Conservation (phyloP, 176 grass and related monocot species). For the Aegilops bicornis region DNA sequence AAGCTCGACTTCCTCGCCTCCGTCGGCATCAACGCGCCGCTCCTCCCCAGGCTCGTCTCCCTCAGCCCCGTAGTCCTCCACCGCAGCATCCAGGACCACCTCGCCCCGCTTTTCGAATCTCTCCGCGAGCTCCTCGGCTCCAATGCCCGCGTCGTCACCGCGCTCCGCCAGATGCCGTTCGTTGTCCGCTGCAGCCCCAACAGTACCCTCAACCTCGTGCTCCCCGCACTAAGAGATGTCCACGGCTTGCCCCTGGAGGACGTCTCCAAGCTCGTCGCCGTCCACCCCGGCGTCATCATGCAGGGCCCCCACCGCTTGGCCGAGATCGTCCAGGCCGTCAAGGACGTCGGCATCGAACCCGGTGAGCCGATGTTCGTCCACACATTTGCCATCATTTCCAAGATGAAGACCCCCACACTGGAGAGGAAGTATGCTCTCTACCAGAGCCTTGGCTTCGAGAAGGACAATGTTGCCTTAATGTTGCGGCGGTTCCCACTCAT, state of each 20-base stretch:
- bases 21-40: slow-evolving; percentile 27
- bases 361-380: background rate
- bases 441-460: slow-evolving; percentile 18
- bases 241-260: slow-evolving; percentile 11
- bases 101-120: slow-evolving; percentile 27
- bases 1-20: slow-evolving; percentile 43
- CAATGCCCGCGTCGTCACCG: slow-evolving; percentile 17
- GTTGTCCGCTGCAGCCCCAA: slow-evolving; percentile 1
- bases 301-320: background rate
- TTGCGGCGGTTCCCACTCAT: background rate
- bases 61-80: slow-evolving; percentile 20
- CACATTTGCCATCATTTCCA: background rate
- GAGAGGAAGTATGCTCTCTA: slow-evolving; percentile 43
- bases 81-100: slow-evolving; percentile 31
- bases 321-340: slow-evolving; percentile 24
- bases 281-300: slow-evolving; percentile 30
- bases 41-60: slow-evolving; percentile 24
- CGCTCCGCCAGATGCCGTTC: slow-evolving; percentile 14
- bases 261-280: slow-evolving; percentile 9
- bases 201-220: background rate
- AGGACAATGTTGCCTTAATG: background rate
- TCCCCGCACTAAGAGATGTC: slow-evolving; percentile 22
- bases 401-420: slow-evolving; percentile 16
- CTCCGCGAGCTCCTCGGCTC: slow-evolving; percentile 34
- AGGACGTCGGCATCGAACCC: slow-evolving; percentile 6